Conservation (phyloP, 495 filamentous ascomycete genomes). For the Podospora bellae-mahoneyi region DNA sequence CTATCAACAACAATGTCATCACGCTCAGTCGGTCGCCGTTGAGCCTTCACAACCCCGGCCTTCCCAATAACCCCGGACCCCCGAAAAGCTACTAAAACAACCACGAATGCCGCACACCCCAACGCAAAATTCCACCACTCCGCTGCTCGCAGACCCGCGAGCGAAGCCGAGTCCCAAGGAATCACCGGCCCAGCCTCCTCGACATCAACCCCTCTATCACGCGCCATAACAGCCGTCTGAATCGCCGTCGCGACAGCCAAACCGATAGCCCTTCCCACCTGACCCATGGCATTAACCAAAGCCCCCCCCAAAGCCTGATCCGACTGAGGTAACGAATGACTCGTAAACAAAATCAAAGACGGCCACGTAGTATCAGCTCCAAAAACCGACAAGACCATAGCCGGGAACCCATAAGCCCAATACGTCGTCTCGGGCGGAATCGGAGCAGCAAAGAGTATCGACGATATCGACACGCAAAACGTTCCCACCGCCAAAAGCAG, state of each 20-base stretch:
- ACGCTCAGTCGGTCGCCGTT: not conserved
- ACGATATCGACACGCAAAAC: constrained; percentile 44
- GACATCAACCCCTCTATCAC: constrained; percentile 39
- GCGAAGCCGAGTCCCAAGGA: constrained; percentile 41
- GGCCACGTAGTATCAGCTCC: constrained; percentile 60
- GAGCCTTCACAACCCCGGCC: constrained; percentile 17
- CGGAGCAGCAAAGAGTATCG: constrained; percentile 54
- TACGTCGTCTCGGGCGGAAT: constrained; percentile 53
- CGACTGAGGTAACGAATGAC: constrained; percentile 52
- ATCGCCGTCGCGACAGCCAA: constrained; percentile 57
- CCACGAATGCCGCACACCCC: constrained; percentile 33
- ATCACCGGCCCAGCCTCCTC: constrained; percentile 35
- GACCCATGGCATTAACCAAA: constrained; percentile 57
- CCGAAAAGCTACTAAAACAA: constrained; percentile 42
- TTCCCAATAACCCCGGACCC: constrained; percentile 47
- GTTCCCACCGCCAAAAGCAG: constrained; percentile 54
- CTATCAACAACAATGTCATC: not conserved
- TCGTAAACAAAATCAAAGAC: constrained; percentile 56
- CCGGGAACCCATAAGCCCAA: constrained; percentile 58
- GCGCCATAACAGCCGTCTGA: constrained; percentile 53
- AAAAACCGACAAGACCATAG: constrained; percentile 56
- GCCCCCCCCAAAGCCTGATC: constrained; percentile 61
- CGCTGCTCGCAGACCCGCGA: constrained; percentile 51
- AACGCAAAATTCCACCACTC: constrained; percentile 53
- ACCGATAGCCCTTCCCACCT: constrained; percentile 55